Percentiles rank a stretch among this genome's conserved stretches.
phyloP scores from a whole-genome alignment of 108 stramenopile species.

The Skeletonema marinoi region DNA sequence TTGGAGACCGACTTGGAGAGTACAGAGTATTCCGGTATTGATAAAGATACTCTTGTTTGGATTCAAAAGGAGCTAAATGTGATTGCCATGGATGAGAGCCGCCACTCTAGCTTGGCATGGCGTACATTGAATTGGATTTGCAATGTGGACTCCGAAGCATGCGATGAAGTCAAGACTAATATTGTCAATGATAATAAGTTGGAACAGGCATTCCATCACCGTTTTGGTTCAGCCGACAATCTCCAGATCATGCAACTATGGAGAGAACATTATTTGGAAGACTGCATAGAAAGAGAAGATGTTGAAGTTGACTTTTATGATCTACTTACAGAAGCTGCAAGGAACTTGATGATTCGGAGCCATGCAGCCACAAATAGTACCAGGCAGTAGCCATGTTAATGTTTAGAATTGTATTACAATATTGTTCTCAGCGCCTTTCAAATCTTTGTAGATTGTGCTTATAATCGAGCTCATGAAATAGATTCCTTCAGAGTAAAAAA shows the following conservation, averaged over 20 bases:
- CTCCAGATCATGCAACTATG: neutral
- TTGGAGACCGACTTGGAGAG: neutral
- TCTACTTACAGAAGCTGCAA: neutral
- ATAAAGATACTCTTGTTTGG: constrained; percentile 15
- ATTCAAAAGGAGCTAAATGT: constrained; percentile 36
- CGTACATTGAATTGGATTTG: constrained; percentile 60
- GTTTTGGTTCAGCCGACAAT: neutral
- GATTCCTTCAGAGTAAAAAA: constrained; percentile 48
- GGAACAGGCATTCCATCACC: constrained; percentile 9
- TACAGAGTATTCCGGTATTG: constrained; percentile 21
- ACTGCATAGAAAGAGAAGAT: neutral
- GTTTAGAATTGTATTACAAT: neutral
- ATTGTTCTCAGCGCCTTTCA: neutral
- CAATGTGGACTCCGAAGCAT: constrained; percentile 43
- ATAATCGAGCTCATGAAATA: neutral
- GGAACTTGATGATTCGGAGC: neutral
- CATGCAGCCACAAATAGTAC: neutral
- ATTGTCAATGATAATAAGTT: constrained; percentile 26
- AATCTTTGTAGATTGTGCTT: neutral
- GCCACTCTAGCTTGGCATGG: constrained; percentile 62
- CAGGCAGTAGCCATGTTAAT: neutral
- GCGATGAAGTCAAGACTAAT: constrained; percentile 33
- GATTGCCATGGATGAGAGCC: constrained; percentile 54
- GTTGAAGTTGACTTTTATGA: neutral
- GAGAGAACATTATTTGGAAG: neutral